Evolutionary conservation across 1,284 basidiomycete genomes (phyloP), one percentile per base, ranked within the genome.

Genomic region (Entoloma clypeatum): DNA sequence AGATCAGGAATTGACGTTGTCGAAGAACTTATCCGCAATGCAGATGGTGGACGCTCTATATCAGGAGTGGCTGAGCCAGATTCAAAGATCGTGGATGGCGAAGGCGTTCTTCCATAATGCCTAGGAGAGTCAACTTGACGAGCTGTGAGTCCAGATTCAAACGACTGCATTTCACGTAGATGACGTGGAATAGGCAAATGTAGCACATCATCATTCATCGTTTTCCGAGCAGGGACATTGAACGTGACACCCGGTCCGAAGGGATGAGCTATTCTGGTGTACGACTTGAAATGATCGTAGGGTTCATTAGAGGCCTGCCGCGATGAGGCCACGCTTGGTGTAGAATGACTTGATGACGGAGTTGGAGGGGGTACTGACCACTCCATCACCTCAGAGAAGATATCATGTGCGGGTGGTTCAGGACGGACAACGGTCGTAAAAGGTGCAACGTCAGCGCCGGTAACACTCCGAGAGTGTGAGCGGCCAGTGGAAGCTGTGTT

Each of bases 111-210:
- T 35, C 36, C 43, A 21, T 43, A 34, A 36, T 36, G 44, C 45
- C 50, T 45, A 29, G 39, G 45, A 45, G 30, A 27, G 56, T 71
- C 71, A 23, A 53, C 55, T 44, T 72, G 82, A 19, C 78, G 72
- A 0, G 84, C 85, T 0, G 86, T 90, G 35, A 84, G 59, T 0
- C 77, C 79, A 2, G 83, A 87, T 51, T 89, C 86, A 53, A 89
- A 90, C 0, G 82, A 86, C 50, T 87, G 83, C 78, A 88, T 82
- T 57, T 82, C 82, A 13, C 86, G 79, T 26, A 89, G 57, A 28
- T 69, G 64, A 2, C 73, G 77, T 1, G 75, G 71, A 1, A 71
- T 49, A 35, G 59, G 59, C 7, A 65, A 63, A 53, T 62, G 69
- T 38, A 59, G 60, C 44, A 60, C 35, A 7, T 50, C 48, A 22